Base-by-base conservation (phyloP, 768 basidiomycete species). In the Cystobasidium ongulense region DNA sequence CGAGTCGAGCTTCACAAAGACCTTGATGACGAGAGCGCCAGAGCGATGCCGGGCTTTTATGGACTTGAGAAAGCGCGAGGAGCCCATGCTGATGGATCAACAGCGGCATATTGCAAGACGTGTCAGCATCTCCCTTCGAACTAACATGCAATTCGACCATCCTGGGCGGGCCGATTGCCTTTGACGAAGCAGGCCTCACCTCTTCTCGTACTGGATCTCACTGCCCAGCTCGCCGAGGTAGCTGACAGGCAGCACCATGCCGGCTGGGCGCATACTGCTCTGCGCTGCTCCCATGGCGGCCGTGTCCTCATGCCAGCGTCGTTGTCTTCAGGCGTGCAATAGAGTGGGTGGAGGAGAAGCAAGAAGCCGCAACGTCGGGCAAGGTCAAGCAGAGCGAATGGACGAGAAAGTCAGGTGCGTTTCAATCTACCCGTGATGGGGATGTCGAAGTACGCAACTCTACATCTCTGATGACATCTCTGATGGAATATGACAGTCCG, bases 1-100 rank as follows among this genome's bases (percentile, higher is more conserved):
- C 29, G 92, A 90, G 82, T 97, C 92, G 0, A 92, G 89, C 80
- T 99, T 97, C 79, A 94, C 87, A 83, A 94, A 96, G 73, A 98
- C 88, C 85, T 98, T 98, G 79, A 95, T 86, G 64, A 96, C 88
- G 38, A 97, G 83, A 46, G 87, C 59, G 31, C 29, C 53, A 23
- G 57, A 27, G 31, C 85, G 83, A 82, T 96, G 91, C 46, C 89
- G 85, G 79, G 89, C 94, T 78, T 90, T 88, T 77, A 95, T 92
- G 0, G 93, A 89, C 85, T 92, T 92, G 77, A 87, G 83, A 80
- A 89, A 88, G 4, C 90, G 85, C 5, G 89, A 86, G 0, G 87
- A 85, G 18, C 88, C 88, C 70, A 90, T 82, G 78, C 89, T 90
- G 72, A 2, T 13, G n/a, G n/a, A 7, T 0, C 27, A n/a, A 8